phyloP scores from a whole-genome alignment of 1,139 yeast genomes.

The Suhomyces coccinellae region DNA sequence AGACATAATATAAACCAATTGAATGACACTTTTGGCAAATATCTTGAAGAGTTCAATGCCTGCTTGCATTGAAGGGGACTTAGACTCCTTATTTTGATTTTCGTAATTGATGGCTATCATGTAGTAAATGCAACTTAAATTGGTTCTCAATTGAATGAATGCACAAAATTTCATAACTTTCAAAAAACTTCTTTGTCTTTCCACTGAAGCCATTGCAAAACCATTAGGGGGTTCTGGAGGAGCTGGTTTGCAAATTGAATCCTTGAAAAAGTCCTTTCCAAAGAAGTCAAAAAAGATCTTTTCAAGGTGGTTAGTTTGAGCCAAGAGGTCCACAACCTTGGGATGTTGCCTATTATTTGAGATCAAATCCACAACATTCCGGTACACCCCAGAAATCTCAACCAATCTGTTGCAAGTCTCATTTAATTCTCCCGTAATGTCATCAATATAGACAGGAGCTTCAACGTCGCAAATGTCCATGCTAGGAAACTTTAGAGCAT shows the following conservation, averaged over 20 bases:
- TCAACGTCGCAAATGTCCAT: conserved; percentile 37
- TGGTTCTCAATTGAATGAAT: conserved; percentile 43
- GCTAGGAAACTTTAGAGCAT: conserved; percentile 29
- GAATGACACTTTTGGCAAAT: conserved; percentile 45
- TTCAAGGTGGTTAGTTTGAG: conserved; percentile 42
- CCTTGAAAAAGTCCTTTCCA: conserved; percentile 48
- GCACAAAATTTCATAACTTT: conserved; percentile 40
- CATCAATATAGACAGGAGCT: conserved; percentile 22
- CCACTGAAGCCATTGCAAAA: conserved; percentile 18
- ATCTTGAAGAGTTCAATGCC: conserved; percentile 49
- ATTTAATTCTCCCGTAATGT: conserved; percentile 21
- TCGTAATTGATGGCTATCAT: conserved; percentile 48
- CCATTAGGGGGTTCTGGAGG: conserved; percentile 16
- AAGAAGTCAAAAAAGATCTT: conserved; percentile 38
- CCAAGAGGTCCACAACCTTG: conserved; percentile 37
- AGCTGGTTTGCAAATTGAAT: conserved; percentile 39
- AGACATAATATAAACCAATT: conserved; percentile 47
- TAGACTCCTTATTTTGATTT: conserved; percentile 30
- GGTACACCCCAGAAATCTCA: conserved; percentile 29
- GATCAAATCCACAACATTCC: conserved; percentile 32
- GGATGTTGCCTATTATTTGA: conserved; percentile 35
- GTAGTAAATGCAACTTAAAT: conserved; percentile 46
- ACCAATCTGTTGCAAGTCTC: conserved; percentile 17
- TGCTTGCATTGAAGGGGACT: conserved; percentile 37
- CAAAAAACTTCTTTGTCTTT: conserved; percentile 15